Evolutionary conservation across 306 rosid genomes (phyloP).

Genomic region (Glycine soja): DNA sequence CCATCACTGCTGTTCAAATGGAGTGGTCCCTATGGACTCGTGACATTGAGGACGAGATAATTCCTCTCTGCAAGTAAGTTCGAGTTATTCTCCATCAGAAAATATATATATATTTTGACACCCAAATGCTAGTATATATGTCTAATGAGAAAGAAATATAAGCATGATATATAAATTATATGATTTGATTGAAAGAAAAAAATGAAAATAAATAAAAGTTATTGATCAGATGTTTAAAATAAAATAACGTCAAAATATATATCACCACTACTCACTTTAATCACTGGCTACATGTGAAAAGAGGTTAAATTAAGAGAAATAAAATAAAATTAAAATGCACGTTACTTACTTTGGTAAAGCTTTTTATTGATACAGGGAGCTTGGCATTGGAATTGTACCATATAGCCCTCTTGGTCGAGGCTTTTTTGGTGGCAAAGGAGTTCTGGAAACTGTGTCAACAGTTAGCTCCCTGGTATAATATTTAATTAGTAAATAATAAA

Average conservation of each 20-base stretch:
- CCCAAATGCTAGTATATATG: too few species aligned
- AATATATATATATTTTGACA: too few species aligned
- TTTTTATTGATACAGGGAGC: constrained; percentile 56
- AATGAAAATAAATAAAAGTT: too few species aligned
- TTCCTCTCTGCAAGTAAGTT: constrained; percentile 78
- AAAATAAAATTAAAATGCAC: neutral
- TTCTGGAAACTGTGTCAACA: constrained; percentile 59
- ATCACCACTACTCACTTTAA: too few species aligned
- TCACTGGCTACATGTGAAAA: too few species aligned
- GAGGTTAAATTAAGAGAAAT: neutral
- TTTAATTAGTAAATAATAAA: neutral
- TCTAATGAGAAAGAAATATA: too few species aligned
- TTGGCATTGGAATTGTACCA: constrained; percentile 77
- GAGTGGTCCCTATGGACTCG: constrained; percentile 91
- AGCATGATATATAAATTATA: too few species aligned
- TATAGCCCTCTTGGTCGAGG: constrained; percentile 88
- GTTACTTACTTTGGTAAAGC: neutral
- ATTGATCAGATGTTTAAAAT: too few species aligned
- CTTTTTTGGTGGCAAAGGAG: constrained; percentile 77
- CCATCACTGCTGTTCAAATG: constrained; percentile 74
- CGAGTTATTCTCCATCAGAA: neutral
- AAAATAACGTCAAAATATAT: too few species aligned
- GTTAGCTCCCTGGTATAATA: constrained; percentile 55
- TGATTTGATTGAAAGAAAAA: too few species aligned
- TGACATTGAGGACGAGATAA: constrained; percentile 22